phyloP scores from a whole-genome alignment of 192 early-diverging fungal species.

The Linderina pennispora region DNA sequence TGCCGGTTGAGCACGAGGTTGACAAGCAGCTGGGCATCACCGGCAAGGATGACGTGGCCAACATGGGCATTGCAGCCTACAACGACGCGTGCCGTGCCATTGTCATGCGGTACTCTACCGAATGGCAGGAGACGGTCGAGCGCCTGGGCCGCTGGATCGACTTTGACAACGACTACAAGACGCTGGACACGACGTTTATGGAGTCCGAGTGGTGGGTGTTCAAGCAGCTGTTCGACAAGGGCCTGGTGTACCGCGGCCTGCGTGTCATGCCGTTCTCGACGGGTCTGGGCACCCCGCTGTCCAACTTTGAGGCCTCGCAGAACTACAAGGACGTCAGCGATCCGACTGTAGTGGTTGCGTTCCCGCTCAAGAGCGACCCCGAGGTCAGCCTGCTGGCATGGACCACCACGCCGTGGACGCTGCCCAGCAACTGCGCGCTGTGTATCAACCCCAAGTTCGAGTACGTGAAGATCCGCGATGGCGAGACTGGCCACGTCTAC shows the following conservation, averaged over 20 bases:
- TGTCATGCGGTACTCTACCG: constrained; percentile 90
- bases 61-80: constrained; percentile 95
- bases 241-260: constrained; percentile 90
- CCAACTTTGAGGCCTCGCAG: constrained; percentile 95
- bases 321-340: constrained; percentile 99
- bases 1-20: constrained; percentile 95
- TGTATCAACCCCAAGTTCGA: constrained; percentile 91
- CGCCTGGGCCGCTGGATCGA: constrained; percentile 99
- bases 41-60: constrained; percentile 80
- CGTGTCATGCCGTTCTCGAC: constrained; percentile 97
- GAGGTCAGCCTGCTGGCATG: constrained; percentile 80
- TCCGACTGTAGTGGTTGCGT: constrained; percentile 88
- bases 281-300: constrained; percentile 82
- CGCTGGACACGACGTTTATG: constrained; percentile 93
- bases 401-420: constrained; percentile 99
- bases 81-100: constrained; percentile 95
- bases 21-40: constrained; percentile 77
- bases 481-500: constrained; percentile 73
- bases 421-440: constrained; percentile 92
- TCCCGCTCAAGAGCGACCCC: constrained; percentile 84
- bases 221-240: constrained; percentile 92
- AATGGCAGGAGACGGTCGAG: constrained; percentile 93
- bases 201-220: constrained; percentile 99
- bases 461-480: constrained; percentile 93
- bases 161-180: constrained; percentile 99